A percentile compares a stretch with the other conserved stretches of the same genome.
Evolutionary conservation across 331 rosid species (phyloP).

Genomic region (Spiraea crenata): DNA sequence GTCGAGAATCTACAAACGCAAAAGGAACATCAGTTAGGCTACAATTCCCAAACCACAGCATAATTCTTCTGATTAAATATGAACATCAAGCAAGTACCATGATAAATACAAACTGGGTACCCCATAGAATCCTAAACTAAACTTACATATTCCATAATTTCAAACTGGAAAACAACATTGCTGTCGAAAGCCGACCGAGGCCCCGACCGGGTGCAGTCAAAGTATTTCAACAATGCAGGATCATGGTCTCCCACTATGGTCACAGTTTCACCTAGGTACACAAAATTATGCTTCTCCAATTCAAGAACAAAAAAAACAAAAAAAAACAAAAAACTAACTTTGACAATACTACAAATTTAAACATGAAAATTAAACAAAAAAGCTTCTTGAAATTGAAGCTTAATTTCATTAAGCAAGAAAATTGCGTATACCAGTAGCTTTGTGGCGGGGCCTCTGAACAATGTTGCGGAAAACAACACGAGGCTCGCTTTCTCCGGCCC

Average conservation of each 20-base stretch:
- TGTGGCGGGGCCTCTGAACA: conserved; percentile 97
- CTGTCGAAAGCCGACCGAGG: conserved; percentile 64
- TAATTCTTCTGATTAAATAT: background rate
- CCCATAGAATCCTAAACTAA: background rate
- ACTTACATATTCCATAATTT: conserved; percentile 66
- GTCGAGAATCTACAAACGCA: conserved; percentile 73
- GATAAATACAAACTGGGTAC: background rate
- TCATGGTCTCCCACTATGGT: conserved; percentile 89
- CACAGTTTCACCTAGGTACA: conserved; percentile 73
- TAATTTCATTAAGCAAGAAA: too few relatives aligned
- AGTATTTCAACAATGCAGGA: conserved; percentile 66
- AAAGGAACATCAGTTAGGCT: conserved; percentile 30
- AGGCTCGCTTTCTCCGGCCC: conserved; percentile 96
- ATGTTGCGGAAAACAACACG: conserved; percentile 96
- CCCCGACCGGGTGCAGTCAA: conserved; percentile 66
- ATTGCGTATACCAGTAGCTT: conserved; percentile 47
- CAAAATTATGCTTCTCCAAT: background rate
- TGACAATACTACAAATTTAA: background rate
- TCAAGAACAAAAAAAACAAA: background rate
- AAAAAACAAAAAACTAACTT: background rate
- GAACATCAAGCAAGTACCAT: background rate
- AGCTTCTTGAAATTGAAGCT: background rate
- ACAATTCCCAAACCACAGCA: conserved; percentile 10
- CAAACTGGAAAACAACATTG: conserved; percentile 63
- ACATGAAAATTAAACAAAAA: background rate